Evolutionary conservation across 495 filamentous ascomycete species (phyloP), one percentile per base, ranked within the genome.

Genomic region (Penicillium paradoxum): DNA sequence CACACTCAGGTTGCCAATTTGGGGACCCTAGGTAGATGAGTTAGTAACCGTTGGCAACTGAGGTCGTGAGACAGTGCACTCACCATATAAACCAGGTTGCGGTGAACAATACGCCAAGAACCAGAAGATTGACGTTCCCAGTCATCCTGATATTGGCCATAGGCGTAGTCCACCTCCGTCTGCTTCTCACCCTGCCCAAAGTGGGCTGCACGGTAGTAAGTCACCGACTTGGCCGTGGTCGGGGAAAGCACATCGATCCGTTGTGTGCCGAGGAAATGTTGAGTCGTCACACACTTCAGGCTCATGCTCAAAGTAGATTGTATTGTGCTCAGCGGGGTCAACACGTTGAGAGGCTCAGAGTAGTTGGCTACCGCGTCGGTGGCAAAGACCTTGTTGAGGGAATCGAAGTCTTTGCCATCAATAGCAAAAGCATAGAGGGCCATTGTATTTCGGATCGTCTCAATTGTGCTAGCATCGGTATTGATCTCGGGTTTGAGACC

Each of bases 31-130:
- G 11, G 10, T 39, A 39, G 1, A 39, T 22, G 10, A 19, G 15
- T 38, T 38, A 38, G 36, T 10, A 18, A 1, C 5, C 9, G 8
- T 18, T 10, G 6, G 2, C 17, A 10, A 7, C 17, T 15, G n/a
- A 38, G 15, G n/a, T 38, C 5, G 17, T 6, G 3, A 15, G 15
- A 19, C 3, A 38, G 10, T 39, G 17, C 17, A 38, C 52, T 19
- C 54, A 70, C 69, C 68, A 69, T 72, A 45, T 71, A 72, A 22
- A 69, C 68, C 51, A 72, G 30, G 32, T 62, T 65, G 10, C 62
- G 55, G 49, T 59, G 39, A 14, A 39, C 48, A 50, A 65, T 62
- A 6, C 58, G 44, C 62, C 62, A 65, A 1, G 41, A 50, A 52
- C 49, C 61, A 48, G 21, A 32, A 24, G 11, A 6, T n/a, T 55